Evolutionary conservation across 345 rosid species (phyloP).

Genomic region (Alliaria petiolata): DNA sequence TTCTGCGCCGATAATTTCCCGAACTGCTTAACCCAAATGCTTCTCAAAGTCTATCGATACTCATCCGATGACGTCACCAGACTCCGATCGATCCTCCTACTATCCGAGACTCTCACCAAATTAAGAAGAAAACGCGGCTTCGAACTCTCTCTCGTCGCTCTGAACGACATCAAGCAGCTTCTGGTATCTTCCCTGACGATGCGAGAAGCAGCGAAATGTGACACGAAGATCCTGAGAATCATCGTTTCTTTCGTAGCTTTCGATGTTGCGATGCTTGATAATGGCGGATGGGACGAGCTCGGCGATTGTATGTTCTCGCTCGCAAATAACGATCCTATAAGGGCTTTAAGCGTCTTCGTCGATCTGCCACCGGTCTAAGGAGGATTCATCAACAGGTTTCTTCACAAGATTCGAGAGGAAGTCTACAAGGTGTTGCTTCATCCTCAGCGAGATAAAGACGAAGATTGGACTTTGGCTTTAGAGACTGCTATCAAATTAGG

Average conservation of each 20-base stretch:
- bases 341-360: not conserved
- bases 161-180: not conserved
- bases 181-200: not conserved
- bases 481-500: not conserved
- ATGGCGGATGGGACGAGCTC: not conserved
- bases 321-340: not conserved
- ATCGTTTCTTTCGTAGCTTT: constrained; percentile 6
- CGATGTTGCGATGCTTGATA: not conserved
- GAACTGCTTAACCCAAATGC: not conserved
- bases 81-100: not conserved
- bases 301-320: not conserved
- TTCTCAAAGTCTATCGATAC: not conserved
- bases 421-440: not conserved
- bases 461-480: not conserved
- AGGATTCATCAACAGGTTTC: not conserved
- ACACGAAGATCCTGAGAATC: not conserved
- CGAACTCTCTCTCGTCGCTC: not conserved
- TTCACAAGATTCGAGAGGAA: not conserved
- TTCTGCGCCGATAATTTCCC: not conserved
- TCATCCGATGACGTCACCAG: not conserved
- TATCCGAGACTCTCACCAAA: not conserved
- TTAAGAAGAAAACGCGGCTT: not conserved
- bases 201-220: not conserved
- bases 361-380: not conserved
- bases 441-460: not conserved